These are phyloP conservation scores for Physcomitrium patens DNA, from an alignment of 225 moss, liverwort and hornwort genomes.

Conservation along the genomic window DNA sequence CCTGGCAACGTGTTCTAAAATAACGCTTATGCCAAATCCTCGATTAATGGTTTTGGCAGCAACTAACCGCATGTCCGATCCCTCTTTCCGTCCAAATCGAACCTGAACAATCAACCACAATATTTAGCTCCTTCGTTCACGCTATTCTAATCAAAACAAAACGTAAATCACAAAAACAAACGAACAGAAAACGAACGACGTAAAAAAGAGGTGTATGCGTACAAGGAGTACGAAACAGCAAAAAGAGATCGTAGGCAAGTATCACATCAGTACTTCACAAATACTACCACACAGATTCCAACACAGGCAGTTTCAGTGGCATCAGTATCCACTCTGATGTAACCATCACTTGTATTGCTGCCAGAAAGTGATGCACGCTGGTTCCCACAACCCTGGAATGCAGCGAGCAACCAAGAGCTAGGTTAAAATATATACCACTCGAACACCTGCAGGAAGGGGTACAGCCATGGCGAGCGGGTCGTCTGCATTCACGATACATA, in stretches of 20 bases:
- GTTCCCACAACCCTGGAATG: neutral
- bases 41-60: constrained; percentile 56
- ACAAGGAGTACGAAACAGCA: neutral
- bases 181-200: neutral
- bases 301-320: neutral
- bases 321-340: neutral
- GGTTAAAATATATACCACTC: constrained; percentile 53
- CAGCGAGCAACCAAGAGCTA: neutral
- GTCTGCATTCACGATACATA: constrained; percentile 88
- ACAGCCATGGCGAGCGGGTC: constrained; percentile 75
- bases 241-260: neutral
- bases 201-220: neutral
- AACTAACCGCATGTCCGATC: constrained; percentile 70
- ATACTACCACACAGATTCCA: neutral
- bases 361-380: neutral
- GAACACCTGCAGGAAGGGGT: constrained; percentile 61
- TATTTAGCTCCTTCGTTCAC: neutral
- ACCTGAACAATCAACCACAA: constrained; percentile 47
- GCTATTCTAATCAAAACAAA: too few species aligned
- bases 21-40: constrained; percentile 59
- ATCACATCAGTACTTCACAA: neutral
- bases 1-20: constrained; percentile 62
- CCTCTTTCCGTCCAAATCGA: constrained; percentile 62
- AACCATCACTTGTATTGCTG: constrained; percentile 3
- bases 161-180: too few species aligned